Conservation (phyloP, 148 eudicot genomes). For the Beta vulgaris region DNA sequence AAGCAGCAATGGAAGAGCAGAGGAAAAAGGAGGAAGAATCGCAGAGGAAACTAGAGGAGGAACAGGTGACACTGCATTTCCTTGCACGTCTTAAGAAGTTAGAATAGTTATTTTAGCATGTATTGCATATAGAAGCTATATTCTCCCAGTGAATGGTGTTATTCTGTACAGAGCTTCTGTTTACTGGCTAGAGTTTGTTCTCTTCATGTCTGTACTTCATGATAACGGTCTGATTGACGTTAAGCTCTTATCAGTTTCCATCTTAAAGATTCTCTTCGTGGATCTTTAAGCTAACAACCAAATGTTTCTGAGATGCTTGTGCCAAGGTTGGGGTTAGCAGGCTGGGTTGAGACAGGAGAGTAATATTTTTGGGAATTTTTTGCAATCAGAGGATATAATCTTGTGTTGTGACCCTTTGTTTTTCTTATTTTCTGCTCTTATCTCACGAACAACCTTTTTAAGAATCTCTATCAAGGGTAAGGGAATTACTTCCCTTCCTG, state of each 20-base stretch:
- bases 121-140: not conserved
- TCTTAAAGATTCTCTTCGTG: not conserved
- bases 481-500: too few species aligned
- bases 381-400: not conserved
- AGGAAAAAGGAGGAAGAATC: conserved; percentile 65
- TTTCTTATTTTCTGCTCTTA: too few species aligned
- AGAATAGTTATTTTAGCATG: not conserved
- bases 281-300: not conserved
- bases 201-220: not conserved
- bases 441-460: too few species aligned
- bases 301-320: not conserved
- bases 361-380: not conserved
- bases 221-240: not conserved
- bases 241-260: not conserved
- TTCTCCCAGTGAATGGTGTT: conserved; percentile 3
- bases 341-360: not conserved
- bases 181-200: not conserved
- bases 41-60: conserved; percentile 55
- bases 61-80: conserved; percentile 50
- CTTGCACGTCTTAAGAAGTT: not conserved
- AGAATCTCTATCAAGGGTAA: too few species aligned
- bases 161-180: not conserved
- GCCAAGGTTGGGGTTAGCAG: not conserved
- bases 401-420: too few species aligned
- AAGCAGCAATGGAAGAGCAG: conserved; percentile 72